Evolutionary conservation across 495 filamentous ascomycete species (phyloP).

Genomic region (Amorphotheca resinae): DNA sequence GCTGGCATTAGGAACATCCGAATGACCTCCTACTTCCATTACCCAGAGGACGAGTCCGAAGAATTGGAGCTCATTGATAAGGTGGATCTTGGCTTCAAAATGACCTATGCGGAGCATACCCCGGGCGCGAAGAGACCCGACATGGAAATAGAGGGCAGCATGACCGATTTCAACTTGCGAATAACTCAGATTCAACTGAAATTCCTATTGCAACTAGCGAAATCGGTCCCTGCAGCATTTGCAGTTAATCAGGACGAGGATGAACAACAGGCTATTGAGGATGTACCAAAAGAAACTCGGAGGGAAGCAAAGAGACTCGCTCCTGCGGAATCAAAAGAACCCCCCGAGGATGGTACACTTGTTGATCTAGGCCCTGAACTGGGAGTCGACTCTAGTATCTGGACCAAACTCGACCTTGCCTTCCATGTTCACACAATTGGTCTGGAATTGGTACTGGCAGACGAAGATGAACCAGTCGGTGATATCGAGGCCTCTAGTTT

Average conservation of each 20-base stretch:
- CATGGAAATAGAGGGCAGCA: slow-evolving; percentile 75
- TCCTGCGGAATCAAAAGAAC: slow-evolving; percentile 19
- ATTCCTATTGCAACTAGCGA: slow-evolving; percentile 72
- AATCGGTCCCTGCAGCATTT: slow-evolving; percentile 79
- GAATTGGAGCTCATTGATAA: slow-evolving; percentile 94
- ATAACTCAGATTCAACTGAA: slow-evolving; percentile 85
- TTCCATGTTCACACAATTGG: slow-evolving; percentile 83
- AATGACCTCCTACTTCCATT: slow-evolving; percentile 82
- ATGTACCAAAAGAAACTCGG: slow-evolving; percentile 43
- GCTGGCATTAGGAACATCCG: slow-evolving; percentile 87
- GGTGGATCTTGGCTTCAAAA: slow-evolving; percentile 81
- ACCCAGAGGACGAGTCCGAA: slow-evolving; percentile 55
- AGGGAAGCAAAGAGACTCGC: slow-evolving; percentile 23
- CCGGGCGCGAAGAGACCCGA: slow-evolving; percentile 70
- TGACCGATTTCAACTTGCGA: slow-evolving; percentile 83
- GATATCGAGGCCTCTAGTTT: slow-evolving; percentile 70
- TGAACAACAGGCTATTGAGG: slow-evolving; percentile 35
- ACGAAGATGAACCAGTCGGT: slow-evolving; percentile 61
- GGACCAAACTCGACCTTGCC: slow-evolving; percentile 88
- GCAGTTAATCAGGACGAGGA: slow-evolving; percentile 58
- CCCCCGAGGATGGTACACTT: slow-evolving; percentile 29
- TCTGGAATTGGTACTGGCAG: slow-evolving; percentile 72
- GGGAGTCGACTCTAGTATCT: slow-evolving; percentile 48
- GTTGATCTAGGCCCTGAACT: slow-evolving; percentile 54
- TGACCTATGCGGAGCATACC: slow-evolving; percentile 82